These are phyloP conservation scores for Colletotrichum chlorophyti DNA, from an alignment of 2,329 filamentous ascomycete genomes.

Conservation along the genomic window DNA sequence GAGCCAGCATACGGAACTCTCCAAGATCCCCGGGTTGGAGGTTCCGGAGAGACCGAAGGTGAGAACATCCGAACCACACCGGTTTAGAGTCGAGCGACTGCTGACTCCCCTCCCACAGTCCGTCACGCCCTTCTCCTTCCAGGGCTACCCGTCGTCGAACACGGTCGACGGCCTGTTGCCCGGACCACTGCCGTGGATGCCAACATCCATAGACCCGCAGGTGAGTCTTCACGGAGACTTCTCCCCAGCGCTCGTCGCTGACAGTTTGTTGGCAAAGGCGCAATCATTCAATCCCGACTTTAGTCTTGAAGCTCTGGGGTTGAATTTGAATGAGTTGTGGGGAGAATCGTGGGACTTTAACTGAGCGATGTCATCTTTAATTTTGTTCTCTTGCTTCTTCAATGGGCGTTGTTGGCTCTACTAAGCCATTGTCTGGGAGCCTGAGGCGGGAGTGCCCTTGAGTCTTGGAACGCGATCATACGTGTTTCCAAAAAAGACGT, in stretches of 20 bases:
- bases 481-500: too few relatives aligned
- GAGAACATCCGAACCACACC: conserved; percentile 20
- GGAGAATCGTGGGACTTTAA: conserved; percentile 55
- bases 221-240: conserved; percentile 29
- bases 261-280: conserved; percentile 34
- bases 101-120: conserved; percentile 40
- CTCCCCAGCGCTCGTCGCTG: conserved; percentile 28
- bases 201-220: conserved; percentile 36
- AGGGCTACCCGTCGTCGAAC: conserved; percentile 26
- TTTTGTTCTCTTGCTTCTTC: too few relatives aligned
- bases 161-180: conserved; percentile 31
- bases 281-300: conserved; percentile 57
- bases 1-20: conserved; percentile 36
- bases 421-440: background rate
- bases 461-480: background rate
- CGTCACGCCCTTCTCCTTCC: conserved; percentile 48
- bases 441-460: background rate
- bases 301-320: conserved; percentile 58
- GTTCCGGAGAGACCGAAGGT: conserved; percentile 49
- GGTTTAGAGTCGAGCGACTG: background rate
- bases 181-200: conserved; percentile 41
- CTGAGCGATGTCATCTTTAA: too few relatives aligned
- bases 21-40: conserved; percentile 38
- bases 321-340: conserved; percentile 63
- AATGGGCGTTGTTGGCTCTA: too few relatives aligned